phyloP scores from a whole-genome alignment of 164 flowering plant genomes.

The Stephania cephalantha region DNA sequence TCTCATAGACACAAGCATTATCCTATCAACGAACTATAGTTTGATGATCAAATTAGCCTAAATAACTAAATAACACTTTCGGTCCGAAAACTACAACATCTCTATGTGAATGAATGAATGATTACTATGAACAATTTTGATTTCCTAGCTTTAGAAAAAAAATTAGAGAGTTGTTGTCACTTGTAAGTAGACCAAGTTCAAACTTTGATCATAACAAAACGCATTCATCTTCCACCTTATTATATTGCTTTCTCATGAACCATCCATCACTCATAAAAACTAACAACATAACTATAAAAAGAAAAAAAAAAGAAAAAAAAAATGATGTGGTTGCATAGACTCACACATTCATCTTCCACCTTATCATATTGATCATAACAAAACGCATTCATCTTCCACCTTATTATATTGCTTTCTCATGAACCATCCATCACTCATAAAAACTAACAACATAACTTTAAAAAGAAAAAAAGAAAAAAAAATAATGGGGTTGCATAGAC shows the following conservation, averaged over 20 bases:
- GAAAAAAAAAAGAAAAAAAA: no score
- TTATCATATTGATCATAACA: background rate
- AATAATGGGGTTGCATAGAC: background rate
- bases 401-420: background rate
- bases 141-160: background rate
- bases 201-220: background rate
- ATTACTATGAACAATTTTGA: background rate
- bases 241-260: background rate
- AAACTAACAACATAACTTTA: no score
- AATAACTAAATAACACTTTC: background rate
- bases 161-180: no score
- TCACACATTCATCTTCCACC: background rate
- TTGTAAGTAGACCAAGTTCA: background rate
- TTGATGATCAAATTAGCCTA: background rate
- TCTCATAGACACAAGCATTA: background rate
- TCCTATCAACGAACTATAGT: background rate
- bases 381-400: background rate
- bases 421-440: no score
- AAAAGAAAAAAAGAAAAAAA: no score
- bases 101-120: background rate
- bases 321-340: background rate
- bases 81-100: background rate
- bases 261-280: no score
- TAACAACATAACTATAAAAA: no score
- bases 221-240: background rate